phyloP scores from a whole-genome alignment of 495 filamentous ascomycete genomes.

The Sporormia fimetaria region DNA sequence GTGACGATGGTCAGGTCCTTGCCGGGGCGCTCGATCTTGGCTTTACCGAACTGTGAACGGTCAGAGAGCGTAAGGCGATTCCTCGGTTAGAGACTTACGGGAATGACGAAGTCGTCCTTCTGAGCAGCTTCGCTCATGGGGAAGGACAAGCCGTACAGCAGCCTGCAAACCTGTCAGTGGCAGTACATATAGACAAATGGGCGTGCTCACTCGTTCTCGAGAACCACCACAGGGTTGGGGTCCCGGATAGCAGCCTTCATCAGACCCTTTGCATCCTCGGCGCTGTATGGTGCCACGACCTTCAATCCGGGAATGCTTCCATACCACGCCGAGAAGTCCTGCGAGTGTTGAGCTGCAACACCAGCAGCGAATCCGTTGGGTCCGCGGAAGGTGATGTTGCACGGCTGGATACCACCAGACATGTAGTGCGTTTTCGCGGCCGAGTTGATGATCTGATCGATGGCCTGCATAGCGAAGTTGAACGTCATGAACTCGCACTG shows the following conservation, averaged over 20 bases:
- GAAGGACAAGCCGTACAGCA: slow-evolving; percentile 87
- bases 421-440: slow-evolving; percentile 99
- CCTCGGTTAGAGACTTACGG: slow-evolving; percentile 33
- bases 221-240: slow-evolving; percentile 87
- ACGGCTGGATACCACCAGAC: slow-evolving; percentile 98
- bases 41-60: slow-evolving; percentile 63
- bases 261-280: slow-evolving; percentile 96
- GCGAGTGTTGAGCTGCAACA: slow-evolving; percentile 94
- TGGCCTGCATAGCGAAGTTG: slow-evolving; percentile 99
- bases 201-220: slow-evolving; percentile 78
- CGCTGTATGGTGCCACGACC: slow-evolving; percentile 88
- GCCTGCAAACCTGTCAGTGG: slow-evolving; percentile 37
- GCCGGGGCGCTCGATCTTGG: slow-evolving; percentile 92
- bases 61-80: slow-evolving; percentile 22
- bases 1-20: slow-evolving; percentile 94
- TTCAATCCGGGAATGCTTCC: slow-evolving; percentile 95
- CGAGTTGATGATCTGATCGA: slow-evolving; percentile 99
- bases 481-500: slow-evolving; percentile 99
- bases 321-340: slow-evolving; percentile 98
- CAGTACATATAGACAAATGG: slow-evolving; percentile 9
- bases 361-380: slow-evolving; percentile 96
- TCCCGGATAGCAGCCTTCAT: slow-evolving; percentile 96
- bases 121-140: slow-evolving; percentile 94
- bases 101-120: slow-evolving; percentile 88
- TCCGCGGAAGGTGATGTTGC: slow-evolving; percentile 98